A percentile compares a stretch with the other conserved stretches of the same genome.
phyloP scores from a whole-genome alignment of 176 grass and related monocot species.

The Eragrostis nindensis region DNA sequence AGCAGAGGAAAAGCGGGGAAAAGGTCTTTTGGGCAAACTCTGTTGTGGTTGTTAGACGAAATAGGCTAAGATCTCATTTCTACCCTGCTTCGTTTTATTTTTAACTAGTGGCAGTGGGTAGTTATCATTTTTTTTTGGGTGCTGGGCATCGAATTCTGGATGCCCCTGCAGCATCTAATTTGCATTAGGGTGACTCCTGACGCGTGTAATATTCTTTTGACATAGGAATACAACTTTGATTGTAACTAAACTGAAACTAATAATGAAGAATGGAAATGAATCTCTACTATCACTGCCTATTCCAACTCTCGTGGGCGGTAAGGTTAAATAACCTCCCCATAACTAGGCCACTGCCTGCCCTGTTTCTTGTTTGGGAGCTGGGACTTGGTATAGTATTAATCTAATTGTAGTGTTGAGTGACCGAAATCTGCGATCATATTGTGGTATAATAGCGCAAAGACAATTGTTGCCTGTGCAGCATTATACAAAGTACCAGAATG shows the following conservation, averaged over 20 bases:
- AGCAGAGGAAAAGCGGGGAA: slow-evolving; percentile 13
- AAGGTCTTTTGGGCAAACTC: not conserved
- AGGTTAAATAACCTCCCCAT: slow-evolving; percentile 16
- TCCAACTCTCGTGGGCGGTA: not conserved
- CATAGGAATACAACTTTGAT: slow-evolving; percentile 26
- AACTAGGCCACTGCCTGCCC: not conserved
- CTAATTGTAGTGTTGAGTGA: not conserved
- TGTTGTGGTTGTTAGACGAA: slow-evolving; percentile 7
- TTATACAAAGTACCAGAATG: not conserved
- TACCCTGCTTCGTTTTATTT: slow-evolving; percentile 44
- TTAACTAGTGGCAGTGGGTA: slow-evolving; percentile 36
- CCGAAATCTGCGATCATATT: no score
- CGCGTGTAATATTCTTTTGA: slow-evolving; percentile 40
- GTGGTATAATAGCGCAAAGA: no score
- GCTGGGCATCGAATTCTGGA: slow-evolving; percentile 15
- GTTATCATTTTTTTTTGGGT: not conserved
- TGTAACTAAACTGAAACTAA: slow-evolving; percentile 45
- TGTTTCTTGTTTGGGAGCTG: not conserved
- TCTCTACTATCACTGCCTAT: not conserved
- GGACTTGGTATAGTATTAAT: not conserved
- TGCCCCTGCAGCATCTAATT: slow-evolving; percentile 28
- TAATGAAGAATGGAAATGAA: slow-evolving; percentile 35
- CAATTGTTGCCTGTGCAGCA: not conserved
- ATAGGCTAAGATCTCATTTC: slow-evolving; percentile 20
- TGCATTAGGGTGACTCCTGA: slow-evolving; percentile 6